Evolutionary conservation across 2,329 filamentous ascomycete species (phyloP), one percentile per base, ranked within the genome.

Genomic region (Trichoderma breve): DNA sequence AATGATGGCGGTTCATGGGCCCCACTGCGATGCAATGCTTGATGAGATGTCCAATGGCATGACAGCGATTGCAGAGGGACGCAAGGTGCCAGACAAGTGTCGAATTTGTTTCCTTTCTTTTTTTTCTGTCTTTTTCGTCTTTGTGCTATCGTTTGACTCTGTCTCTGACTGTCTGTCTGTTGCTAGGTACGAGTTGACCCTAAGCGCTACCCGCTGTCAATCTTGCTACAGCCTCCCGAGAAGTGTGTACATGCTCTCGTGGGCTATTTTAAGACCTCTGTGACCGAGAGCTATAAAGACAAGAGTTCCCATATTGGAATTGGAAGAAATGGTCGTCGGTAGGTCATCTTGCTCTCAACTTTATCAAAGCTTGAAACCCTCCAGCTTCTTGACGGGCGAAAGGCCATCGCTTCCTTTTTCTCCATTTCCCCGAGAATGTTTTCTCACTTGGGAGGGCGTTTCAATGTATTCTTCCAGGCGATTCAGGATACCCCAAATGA

Each of bases 141-240:
- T 85, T 91, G 88, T 91, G 90, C 91, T 92, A 93, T 90, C 90
- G 88, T 90, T 89, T 89, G 89, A 78, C 78, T 82, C 75, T 81
- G 75, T 79, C 74, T 74, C 74, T 77, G 77, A 73, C 74, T 81
- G 79, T 80, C 76, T 81, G 82, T 82, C 76, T 81, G 82, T 82
- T 82, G 82, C 90, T 92, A 92, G 88, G 87, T 89, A 88, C 87
- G 87, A 88, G 88, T 87, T 89, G 84, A 84, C 84, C 83, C 85
- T 82, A 85, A 86, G 86, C 85, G 86, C 87, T 88, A 88, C 84
- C 84, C 86, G 86, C 86, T 86, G 83, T 84, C 81, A 84, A 82
- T 83, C 83, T 83, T 84, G 85, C 83, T 87, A 86, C 84, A 86
- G 85, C 85, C 81, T 80, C 76, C 82, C 78, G 83, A 81, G 79